phyloP scores from a whole-genome alignment of 805 yeast genomes.

The Scheffersomyces stipitis region DNA sequence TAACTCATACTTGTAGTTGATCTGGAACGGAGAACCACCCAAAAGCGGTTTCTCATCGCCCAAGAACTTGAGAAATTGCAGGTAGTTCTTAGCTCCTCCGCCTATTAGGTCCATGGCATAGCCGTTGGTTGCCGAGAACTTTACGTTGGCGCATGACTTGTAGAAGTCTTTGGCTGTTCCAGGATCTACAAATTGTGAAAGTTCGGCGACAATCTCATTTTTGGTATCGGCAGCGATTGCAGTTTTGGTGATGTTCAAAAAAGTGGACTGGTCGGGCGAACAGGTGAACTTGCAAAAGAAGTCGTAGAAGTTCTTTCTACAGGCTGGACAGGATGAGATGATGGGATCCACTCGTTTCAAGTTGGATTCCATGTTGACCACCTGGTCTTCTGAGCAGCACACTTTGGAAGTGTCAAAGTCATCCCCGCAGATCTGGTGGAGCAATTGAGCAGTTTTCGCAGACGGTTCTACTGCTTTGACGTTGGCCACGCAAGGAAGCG shows the following conservation, averaged over 20 bases:
- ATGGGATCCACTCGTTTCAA: conserved; percentile 41
- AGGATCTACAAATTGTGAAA: conserved; percentile 61
- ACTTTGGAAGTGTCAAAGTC: conserved; percentile 54
- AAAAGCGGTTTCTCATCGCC: conserved; percentile 93
- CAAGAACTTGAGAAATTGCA: conserved; percentile 75
- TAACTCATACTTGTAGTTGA: conserved; percentile 61
- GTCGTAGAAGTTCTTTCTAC: conserved; percentile 78
- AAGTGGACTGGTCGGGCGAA: conserved; percentile 76
- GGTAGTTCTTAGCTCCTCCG: conserved; percentile 86
- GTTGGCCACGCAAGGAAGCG: conserved; percentile 74
- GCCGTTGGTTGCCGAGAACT: conserved; percentile 93
- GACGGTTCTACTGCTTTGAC: conserved; percentile 49
- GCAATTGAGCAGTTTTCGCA: conserved; percentile 40
- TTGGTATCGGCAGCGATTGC: conserved; percentile 50
- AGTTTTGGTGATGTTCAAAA: conserved; percentile 64
- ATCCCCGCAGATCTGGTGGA: conserved; percentile 70
- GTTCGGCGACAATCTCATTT: conserved; percentile 64
- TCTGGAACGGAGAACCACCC: conserved; percentile 96
- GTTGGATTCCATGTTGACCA: conserved; percentile 47
- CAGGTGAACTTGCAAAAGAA: conserved; percentile 89
- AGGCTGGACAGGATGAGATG: conserved; percentile 75
- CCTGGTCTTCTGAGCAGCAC: conserved; percentile 74
- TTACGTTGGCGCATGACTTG: conserved; percentile 85
- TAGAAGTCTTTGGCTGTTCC: conserved; percentile 63
- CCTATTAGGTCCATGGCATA: conserved; percentile 96